A percentile compares a stretch with the other conserved stretches of the same genome.
phyloP scores from a whole-genome alignment of 768 basidiomycete species.

The Pholiota conissans region DNA sequence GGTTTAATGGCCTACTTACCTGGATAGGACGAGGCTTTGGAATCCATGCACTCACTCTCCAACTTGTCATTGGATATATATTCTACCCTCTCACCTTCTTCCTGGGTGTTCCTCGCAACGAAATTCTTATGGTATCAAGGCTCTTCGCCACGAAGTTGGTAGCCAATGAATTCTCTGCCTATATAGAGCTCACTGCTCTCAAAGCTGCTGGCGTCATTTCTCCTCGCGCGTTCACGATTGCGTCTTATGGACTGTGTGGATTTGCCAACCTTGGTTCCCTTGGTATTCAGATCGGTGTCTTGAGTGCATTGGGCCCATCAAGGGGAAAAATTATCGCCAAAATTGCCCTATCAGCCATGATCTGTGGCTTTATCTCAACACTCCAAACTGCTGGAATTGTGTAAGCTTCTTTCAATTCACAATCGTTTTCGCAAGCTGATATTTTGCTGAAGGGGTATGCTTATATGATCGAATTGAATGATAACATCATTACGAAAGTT shows the following conservation, averaged over 20 bases:
- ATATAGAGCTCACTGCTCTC: slow-evolving; percentile 55
- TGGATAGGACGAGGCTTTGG: slow-evolving; percentile 90
- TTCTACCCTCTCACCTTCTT: slow-evolving; percentile 89
- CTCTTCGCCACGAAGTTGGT: slow-evolving; percentile 88
- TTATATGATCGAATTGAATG: slow-evolving; percentile 18
- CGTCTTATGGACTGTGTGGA: slow-evolving; percentile 86
- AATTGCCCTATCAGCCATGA: slow-evolving; percentile 32
- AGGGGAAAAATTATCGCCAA: slow-evolving; percentile 69
- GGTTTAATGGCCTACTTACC: slow-evolving; percentile 81
- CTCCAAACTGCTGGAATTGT: slow-evolving; percentile 31
- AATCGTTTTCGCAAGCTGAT: background rate
- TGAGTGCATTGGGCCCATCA: slow-evolving; percentile 46
- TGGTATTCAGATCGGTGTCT: slow-evolving; percentile 71
- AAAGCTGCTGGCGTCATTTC: slow-evolving; percentile 39
- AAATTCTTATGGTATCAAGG: slow-evolving; percentile 79
- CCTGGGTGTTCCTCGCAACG: slow-evolving; percentile 71
- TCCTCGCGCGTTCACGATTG: slow-evolving; percentile 76
- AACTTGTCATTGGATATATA: slow-evolving; percentile 83
- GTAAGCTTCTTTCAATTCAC: slow-evolving; percentile 26
- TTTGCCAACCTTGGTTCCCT: slow-evolving; percentile 87
- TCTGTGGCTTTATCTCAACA: slow-evolving; percentile 32
- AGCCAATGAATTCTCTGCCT: slow-evolving; percentile 86
- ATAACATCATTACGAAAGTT: no score
- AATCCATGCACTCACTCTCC: slow-evolving; percentile 77
- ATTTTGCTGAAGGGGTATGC: slow-evolving; percentile 16